Evolutionary conservation across 495 filamentous ascomycete species (phyloP), one percentile per base, ranked within the genome.

Genomic region (Lentithecium fluviatile): DNA sequence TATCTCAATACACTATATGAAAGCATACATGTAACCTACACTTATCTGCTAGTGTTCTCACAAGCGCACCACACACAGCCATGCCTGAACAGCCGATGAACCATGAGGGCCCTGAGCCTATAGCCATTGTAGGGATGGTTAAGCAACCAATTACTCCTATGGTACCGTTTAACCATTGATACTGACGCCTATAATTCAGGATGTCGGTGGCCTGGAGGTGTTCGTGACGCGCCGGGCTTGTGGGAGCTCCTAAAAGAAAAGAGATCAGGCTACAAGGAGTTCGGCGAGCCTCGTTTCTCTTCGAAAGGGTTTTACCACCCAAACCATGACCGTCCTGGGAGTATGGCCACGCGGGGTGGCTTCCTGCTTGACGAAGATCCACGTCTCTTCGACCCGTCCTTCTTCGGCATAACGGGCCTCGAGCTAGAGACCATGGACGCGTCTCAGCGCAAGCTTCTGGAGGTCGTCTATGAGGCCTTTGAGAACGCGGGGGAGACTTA

Each of bases 381-480:
- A 20, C 15, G 13, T 0, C 24, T 51, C 7, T 68, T 68, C 32
- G 65, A 68, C 37, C 48, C 21, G 8, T 10, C 48, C 17, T 61
- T 68, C 26, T 68, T 68, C 26, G 43, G 50, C 17, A 58, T 68
- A 1, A 56, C n/a, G 1, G 36, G 2, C 2, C 0, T n/a, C 13
- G 53, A 63, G 23, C 21, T 40, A 24, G 24, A 24, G 29, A 63
- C 59, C 10, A 49, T 67, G 49, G 64, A 67, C 43, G 24, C 64
- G 15, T 6, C 37, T 0, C 59, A 63, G 37, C 45, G 64, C 3
- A 67, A 63, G 55, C 32, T 67, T 0, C 37, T 67, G 1, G 64
- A 67, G 26, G 62, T 70, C 0, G 57, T 58, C 0, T 75, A 69
- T 51, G 73, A 75, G 45, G 59, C 64, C 2, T 57, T 74, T 7